These are phyloP conservation scores for Fusarium hainanense DNA, from an alignment of 2,329 filamentous ascomycete species.

Conservation along the genomic window DNA sequence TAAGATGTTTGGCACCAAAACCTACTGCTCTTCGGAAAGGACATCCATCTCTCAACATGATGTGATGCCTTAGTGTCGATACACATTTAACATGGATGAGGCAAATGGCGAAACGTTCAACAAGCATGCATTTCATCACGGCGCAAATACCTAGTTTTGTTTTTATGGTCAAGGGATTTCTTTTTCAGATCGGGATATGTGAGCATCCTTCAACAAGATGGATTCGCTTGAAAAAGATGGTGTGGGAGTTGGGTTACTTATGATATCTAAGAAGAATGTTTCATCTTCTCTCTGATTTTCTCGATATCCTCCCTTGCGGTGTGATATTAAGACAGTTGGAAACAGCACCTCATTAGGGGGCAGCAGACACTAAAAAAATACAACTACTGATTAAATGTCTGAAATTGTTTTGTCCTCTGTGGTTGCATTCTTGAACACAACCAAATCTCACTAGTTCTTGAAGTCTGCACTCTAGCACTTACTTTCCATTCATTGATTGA, in stretches of 20 bases:
- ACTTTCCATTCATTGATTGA: not conserved
- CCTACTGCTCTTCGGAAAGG: conserved; percentile 8
- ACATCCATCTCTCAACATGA: conserved; percentile 23
- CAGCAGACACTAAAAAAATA: conserved; percentile 25
- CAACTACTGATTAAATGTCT: conserved; percentile 19
- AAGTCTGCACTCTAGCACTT: not conserved
- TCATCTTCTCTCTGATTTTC: conserved; percentile 23
- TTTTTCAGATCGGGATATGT: conserved; percentile 40
- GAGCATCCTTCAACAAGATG: conserved; percentile 46
- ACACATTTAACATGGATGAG: conserved; percentile 49
- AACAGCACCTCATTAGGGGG: conserved; percentile 4
- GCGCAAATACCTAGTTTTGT: conserved; percentile 45
- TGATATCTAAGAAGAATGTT: conserved; percentile 36
- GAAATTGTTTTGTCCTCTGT: not conserved
- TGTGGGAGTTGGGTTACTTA: conserved; percentile 45
- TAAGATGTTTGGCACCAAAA: conserved; percentile 51
- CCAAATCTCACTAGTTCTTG: not conserved
- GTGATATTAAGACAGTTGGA: not conserved
- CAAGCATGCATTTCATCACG: conserved; percentile 49
- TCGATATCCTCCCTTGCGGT: not conserved
- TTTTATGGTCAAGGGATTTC: conserved; percentile 28
- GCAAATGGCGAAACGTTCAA: conserved; percentile 49
- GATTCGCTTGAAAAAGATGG: conserved; percentile 36
- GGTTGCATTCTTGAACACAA: not conserved
- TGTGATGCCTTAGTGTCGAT: conserved; percentile 30